Percentiles rank a stretch among this genome's conserved stretches.
Evolutionary conservation across 2,329 filamentous ascomycete species (phyloP).

Genomic region (Chaetomiaceae sp.): DNA sequence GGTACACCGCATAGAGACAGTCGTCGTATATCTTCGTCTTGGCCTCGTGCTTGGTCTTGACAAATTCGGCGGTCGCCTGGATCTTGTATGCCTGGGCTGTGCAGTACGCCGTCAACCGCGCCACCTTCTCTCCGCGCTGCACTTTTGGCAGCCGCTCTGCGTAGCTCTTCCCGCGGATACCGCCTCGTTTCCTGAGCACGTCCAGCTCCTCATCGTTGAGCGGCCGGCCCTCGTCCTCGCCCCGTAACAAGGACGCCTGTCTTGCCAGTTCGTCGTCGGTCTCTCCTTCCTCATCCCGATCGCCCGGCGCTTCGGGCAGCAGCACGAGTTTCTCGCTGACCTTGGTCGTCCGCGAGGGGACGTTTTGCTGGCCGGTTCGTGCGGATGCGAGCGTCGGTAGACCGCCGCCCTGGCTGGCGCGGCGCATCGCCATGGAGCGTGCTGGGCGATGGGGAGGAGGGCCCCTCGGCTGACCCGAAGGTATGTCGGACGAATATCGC

Average conservation of each 20-base stretch:
- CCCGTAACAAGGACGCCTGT: conserved; percentile 34
- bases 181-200: conserved; percentile 58
- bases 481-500: conserved; percentile 89
- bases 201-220: conserved; percentile 65
- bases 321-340: conserved; percentile 96
- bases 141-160: conserved; percentile 89
- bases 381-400: conserved; percentile 33
- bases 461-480: conserved; percentile 81
- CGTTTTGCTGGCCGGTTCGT: conserved; percentile 46
- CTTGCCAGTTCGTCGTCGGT: conserved; percentile 56
- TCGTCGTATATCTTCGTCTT: conserved; percentile 97
- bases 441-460: conserved; percentile 54
- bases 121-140: conserved; percentile 79
- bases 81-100: conserved; percentile 92
- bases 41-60: conserved; percentile 81
- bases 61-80: conserved; percentile 79
- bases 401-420: conserved; percentile 25
- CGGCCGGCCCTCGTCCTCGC: conserved; percentile 56
- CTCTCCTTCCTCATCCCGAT: conserved; percentile 53
- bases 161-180: conserved; percentile 75
- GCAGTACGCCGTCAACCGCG: conserved; percentile 91
- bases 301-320: conserved; percentile 71
- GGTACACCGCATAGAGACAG: conserved; percentile 93
- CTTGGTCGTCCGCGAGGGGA: conserved; percentile 87
- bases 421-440: conserved; percentile 43